Base-by-base conservation (phyloP, 176 grass and related monocot species). In the Eragrostis curvula region DNA sequence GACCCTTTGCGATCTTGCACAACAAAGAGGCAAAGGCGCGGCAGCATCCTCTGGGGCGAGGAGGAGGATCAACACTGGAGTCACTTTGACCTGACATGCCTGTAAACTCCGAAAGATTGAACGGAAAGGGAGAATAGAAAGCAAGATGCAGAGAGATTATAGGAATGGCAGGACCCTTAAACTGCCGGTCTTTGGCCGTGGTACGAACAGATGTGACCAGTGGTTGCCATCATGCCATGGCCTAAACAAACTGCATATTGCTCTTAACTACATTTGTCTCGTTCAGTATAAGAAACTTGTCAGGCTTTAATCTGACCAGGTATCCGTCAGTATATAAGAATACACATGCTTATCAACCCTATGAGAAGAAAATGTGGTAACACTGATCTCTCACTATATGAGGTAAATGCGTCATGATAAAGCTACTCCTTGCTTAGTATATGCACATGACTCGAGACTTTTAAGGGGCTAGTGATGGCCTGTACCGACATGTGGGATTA, bases 221-320 rank as follows among this genome's bases (percentile, higher is more conserved):
- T 29, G 5, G 62, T 9, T 65, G 28, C 15, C 62, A 18, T 36
- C 62, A 16, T 65, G 18, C 18, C 62, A 16, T 65, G 18, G 25
- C 50, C 18, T 53, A 53, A 36, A 53, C 21, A 73, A 55, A 32
- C 30, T 60, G 36, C 16, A 41, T 24, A 44, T 8, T 4, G 32
- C 41, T 12, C 39, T 44, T 60, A 21, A 75, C 15, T 17, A 15
- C 0, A 24, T 21, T 60, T 60, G 73, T 36, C 28, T 77, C n/a
- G 9, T 30, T 42, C 21, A 61, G 47, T 29, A 21, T 36, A 28
- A 28, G 8, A 43, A 42, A 36, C 29, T 18, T 32, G 18, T 30
- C 30, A 28, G 7, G n/a, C 52, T 59, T 72, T 23, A 60, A 27
- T 28, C 56, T 77, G 55, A 77, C 56, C 10, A 61, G 74, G 56